These are phyloP conservation scores for Thecaphora frezii DNA, from an alignment of 1,284 basidiomycete species.

Conservation along the genomic window DNA sequence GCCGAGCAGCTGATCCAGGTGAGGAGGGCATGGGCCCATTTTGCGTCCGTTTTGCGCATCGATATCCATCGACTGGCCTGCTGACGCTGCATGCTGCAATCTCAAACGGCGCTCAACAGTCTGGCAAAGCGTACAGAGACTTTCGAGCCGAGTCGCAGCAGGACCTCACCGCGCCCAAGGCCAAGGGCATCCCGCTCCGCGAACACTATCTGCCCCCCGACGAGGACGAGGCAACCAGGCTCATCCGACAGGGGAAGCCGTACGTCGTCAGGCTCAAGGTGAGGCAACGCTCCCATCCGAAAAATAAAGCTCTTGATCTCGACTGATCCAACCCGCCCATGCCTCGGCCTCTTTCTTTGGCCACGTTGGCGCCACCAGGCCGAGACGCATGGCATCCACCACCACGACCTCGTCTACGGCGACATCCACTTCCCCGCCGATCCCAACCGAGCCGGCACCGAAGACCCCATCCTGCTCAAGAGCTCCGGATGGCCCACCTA, in stretches of 20 bases:
- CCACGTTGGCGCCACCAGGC: too few relatives aligned
- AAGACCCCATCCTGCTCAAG: conserved; percentile 90
- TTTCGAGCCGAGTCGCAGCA: conserved; percentile 75
- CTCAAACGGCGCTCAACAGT: conserved; percentile 45
- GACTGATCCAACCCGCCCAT: not conserved
- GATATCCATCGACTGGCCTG: too few relatives aligned
- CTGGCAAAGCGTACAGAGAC: conserved; percentile 89
- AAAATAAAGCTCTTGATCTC: too few relatives aligned
- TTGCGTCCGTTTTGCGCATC: not conserved
- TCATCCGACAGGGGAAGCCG: conserved; percentile 74
- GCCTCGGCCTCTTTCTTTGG: not conserved
- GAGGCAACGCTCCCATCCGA: too few relatives aligned
- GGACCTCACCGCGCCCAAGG: conserved; percentile 69
- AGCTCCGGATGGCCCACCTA: conserved; percentile 92
- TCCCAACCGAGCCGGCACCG: conserved; percentile 60
- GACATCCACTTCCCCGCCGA: conserved; percentile 66
- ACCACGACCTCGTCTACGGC: conserved; percentile 75
- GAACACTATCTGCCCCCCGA: conserved; percentile 74
- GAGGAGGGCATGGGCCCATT: too few relatives aligned
- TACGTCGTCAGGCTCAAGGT: conserved; percentile 85
- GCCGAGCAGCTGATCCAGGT: conserved; percentile 71
- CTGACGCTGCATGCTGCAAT: too few relatives aligned
- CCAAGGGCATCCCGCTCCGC: conserved; percentile 70
- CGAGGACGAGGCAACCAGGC: conserved; percentile 77
- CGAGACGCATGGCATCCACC: conserved; percentile 14